Evolutionary conservation across 805 yeast species (phyloP), one percentile per base, ranked within the genome.

Genomic region (Wickerhamiella allomyrinae): DNA sequence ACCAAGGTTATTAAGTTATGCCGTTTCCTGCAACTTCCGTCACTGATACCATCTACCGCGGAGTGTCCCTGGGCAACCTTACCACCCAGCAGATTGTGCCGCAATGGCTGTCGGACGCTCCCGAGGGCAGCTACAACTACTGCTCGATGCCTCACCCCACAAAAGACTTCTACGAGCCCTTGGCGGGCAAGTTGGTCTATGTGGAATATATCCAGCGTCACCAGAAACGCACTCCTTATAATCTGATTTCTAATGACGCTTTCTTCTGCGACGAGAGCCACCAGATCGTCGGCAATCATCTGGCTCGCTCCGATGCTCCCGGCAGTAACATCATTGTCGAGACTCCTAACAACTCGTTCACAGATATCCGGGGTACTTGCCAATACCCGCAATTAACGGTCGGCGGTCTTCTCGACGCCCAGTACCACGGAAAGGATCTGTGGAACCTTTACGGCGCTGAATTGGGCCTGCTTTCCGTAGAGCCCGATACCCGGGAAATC

Each of bases 91-190:
- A n/a, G 6, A 20, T 13, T 20, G 17, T 10, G 21, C 37, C 37
- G 5, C 23, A 20, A 20, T 34, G 37, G 37, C 25, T 20, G 23
- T 17, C 25, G 5, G 11, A 13, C 17, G 20, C 25, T 17, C 27
- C 37, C 7, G 20, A n/a, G 35, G 66, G 67, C 23, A 53, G 48
- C 11, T 67, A 67, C 50, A 60, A 66, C 56, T 67, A 64, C 50
- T 67, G 71, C 48, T 60, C 60, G 48, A 67, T 67, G 70, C 71
- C 71, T 6, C 70, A 63, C 45, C 60, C 65, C 33, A 53, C 59
- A 11, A 57, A 61, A 15, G 58, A 53, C 23, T 48, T 49, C 17
- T 65, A 59, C 43, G 52, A 51, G 24, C 31, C 34, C 3, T 21
- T 52, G 22, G 42, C 45, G 1, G 49, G 40, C n/a, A 25, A 35